These are phyloP conservation scores for Castanopsis chinensis DNA, from an alignment of 306 rosid genomes.

Conservation along the genomic window DNA sequence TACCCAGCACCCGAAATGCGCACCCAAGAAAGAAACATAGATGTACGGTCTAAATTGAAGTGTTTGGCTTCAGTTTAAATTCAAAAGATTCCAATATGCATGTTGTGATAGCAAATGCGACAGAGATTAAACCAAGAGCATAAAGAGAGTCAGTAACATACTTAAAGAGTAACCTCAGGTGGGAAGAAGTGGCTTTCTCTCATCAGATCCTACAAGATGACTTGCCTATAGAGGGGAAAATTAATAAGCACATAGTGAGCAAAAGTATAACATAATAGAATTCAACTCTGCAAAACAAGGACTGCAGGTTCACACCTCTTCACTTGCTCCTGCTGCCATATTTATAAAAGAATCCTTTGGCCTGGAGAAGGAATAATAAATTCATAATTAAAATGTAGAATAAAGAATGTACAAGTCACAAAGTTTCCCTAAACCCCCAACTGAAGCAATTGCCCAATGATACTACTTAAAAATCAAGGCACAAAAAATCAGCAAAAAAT, in stretches of 20 bases:
- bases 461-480: not conserved
- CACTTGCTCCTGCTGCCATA: slow-evolving; percentile 97
- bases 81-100: not conserved
- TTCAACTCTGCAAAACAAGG: slow-evolving; percentile 10
- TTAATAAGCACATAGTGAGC: not conserved
- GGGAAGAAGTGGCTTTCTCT: slow-evolving; percentile 95
- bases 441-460: not conserved
- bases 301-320: slow-evolving; percentile 57
- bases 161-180: slow-evolving; percentile 42
- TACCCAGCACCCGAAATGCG: not conserved
- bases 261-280: not conserved
- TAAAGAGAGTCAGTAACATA: slow-evolving; percentile 21
- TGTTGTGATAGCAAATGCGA: not conserved
- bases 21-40: not conserved
- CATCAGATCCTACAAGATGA: slow-evolving; percentile 72
- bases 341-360: slow-evolving; percentile 78
- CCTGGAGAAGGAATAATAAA: slow-evolving; percentile 42
- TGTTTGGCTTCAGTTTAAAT: not conserved
- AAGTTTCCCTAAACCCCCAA: not conserved
- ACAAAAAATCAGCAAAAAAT: slow-evolving; percentile 15
- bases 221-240: slow-evolving; percentile 54
- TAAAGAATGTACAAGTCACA: not conserved
- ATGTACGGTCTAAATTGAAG: not conserved
- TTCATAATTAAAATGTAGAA: slow-evolving; percentile 15
- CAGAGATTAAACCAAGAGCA: not conserved